Conservation (phyloP, 176 grass and related monocot genomes). For the Pharus latifolius region DNA sequence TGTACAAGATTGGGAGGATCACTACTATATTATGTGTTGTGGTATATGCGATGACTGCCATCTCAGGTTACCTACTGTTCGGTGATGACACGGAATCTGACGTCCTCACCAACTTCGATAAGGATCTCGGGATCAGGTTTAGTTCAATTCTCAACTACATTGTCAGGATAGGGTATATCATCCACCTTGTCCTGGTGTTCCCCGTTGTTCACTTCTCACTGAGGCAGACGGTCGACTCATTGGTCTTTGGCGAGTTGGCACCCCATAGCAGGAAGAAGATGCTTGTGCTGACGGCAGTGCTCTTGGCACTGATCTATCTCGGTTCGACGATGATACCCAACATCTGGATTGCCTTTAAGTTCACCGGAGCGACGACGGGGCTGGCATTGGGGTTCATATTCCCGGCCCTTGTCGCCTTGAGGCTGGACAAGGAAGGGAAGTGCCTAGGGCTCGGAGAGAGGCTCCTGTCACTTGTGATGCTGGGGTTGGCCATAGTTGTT, state of each 20-base stretch:
- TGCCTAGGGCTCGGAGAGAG: conserved; percentile 42
- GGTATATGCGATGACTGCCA: conserved; percentile 64
- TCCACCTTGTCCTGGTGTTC: conserved; percentile 90
- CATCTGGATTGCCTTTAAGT: conserved; percentile 98
- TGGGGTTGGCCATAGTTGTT: conserved; percentile 53
- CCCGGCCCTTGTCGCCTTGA: conserved; percentile 60
- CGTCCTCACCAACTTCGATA: conserved; percentile 93
- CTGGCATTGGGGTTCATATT: conserved; percentile 90
- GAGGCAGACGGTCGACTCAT: conserved; percentile 78
- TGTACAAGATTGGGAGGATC: conserved; percentile 75
- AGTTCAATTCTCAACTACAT: conserved; percentile 83
- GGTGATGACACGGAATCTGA: conserved; percentile 77
- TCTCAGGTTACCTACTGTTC: conserved; percentile 85
- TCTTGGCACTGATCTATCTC: conserved; percentile 65
- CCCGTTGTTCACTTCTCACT: conserved; percentile 94
- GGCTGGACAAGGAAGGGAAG: conserved; percentile 65
- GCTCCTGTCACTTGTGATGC: conserved; percentile 48
- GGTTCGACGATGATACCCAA: conserved; percentile 88
- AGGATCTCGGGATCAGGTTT: conserved; percentile 89
- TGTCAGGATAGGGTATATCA: conserved; percentile 83
- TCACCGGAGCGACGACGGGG: conserved; percentile 82
- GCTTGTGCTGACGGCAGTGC: conserved; percentile 58
- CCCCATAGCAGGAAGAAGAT: conserved; percentile 54
- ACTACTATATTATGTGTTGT: conserved; percentile 57
- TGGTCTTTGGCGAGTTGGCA: conserved; percentile 43